phyloP scores from a whole-genome alignment of 2,329 filamentous ascomycete species.

The Xylariaceae sp. region DNA sequence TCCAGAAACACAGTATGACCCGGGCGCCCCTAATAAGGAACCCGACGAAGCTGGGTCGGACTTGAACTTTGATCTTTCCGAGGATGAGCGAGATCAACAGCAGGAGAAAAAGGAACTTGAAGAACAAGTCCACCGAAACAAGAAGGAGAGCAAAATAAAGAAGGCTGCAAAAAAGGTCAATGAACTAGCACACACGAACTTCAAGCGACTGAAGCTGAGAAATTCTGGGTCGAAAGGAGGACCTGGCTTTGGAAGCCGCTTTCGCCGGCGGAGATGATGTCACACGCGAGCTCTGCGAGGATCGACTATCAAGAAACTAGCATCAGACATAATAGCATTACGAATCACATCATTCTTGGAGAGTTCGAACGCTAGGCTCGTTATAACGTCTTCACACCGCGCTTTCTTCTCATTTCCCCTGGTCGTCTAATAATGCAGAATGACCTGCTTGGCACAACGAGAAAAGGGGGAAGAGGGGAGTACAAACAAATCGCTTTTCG shows the following conservation, averaged over 20 bases:
- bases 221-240: constrained; percentile 62
- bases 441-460: no score
- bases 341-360: no score
- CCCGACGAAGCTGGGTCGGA: constrained; percentile 35
- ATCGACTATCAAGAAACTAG: background rate
- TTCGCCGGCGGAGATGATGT: constrained; percentile 45
- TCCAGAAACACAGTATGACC: constrained; percentile 36
- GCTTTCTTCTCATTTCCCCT: no score
- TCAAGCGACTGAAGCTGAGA: constrained; percentile 60
- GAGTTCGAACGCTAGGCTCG: no score
- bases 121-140: constrained; percentile 26
- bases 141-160: constrained; percentile 44
- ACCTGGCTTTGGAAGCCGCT: constrained; percentile 53
- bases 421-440: no score
- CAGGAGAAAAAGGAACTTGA: constrained; percentile 21
- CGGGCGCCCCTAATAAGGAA: constrained; percentile 27
- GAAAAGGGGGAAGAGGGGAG: no score
- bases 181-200: constrained; percentile 62
- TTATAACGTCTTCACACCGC: no score
- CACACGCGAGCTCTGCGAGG: background rate
- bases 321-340: no score
- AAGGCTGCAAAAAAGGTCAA: constrained; percentile 58
- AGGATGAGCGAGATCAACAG: constrained; percentile 33
- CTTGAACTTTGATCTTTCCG: constrained; percentile 37
- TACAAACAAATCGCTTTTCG: no score